Evolutionary conservation across 2,329 filamentous ascomycete species (phyloP).

Genomic region (Trichoderma sp.): DNA sequence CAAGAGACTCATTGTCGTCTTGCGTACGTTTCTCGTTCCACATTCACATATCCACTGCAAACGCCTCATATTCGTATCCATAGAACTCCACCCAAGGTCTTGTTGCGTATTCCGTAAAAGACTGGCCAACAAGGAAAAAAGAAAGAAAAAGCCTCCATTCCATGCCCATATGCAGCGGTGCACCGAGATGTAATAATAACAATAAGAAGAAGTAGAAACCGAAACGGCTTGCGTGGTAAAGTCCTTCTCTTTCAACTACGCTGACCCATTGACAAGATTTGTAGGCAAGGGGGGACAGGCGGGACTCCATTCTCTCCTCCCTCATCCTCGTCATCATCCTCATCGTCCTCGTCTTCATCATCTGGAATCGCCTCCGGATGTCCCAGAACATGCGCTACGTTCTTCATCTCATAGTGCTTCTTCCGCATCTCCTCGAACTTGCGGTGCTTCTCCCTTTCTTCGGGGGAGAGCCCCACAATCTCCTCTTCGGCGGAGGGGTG

Average conservation of each 20-base stretch:
- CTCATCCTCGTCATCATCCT: conserved; percentile 32
- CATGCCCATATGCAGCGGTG: conserved; percentile 1
- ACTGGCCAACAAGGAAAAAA: background rate
- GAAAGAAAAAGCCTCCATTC: background rate
- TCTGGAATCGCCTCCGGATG: conserved; percentile 68
- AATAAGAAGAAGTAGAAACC: background rate
- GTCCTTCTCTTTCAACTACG: conserved; percentile 26
- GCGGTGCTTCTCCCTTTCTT: conserved; percentile 87
- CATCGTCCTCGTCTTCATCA: conserved; percentile 62
- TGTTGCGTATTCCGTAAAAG: background rate
- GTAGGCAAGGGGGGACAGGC: conserved; percentile 48
- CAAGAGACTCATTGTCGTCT: background rate
- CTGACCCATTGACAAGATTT: conserved; percentile 33
- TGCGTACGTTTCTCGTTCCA: background rate
- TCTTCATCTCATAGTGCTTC: conserved; percentile 98
- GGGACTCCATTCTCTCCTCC: conserved; percentile 32
- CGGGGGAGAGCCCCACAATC: conserved; percentile 56
- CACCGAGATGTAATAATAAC: background rate
- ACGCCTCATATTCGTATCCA: conserved; percentile 6
- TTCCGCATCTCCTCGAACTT: conserved; percentile 90
- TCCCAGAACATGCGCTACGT: conserved; percentile 84
- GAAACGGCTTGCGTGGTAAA: background rate
- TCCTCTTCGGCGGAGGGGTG: conserved; percentile 60
- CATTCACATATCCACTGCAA: background rate
- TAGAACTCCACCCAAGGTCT: conserved; percentile 6